Base-by-base conservation (phyloP, 768 basidiomycete species). In the Psilocybe tampanensis region DNA sequence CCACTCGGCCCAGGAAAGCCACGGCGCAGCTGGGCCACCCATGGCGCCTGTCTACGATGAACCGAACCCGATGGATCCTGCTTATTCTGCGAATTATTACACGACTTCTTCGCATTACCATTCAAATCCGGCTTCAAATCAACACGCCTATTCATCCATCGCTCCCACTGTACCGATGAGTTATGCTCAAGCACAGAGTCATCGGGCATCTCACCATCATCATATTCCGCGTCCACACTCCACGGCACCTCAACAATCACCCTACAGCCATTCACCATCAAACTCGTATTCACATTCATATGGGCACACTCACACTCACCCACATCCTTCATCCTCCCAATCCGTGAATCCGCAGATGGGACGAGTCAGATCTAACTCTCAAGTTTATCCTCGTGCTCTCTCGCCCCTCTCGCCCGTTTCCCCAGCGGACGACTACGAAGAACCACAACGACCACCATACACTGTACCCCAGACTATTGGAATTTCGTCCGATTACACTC, bases 301-400 rank as follows among this genome's bases (percentile, higher is more conserved):
- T n/a, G n/a, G n/a, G n/a, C n/a, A n/a, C n/a, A n/a, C n/a, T n/a
- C n/a, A n/a, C n/a, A n/a, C n/a, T 47, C 65, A 77, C 60, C 50
- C 72, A 15, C 78, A 80, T 55, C 69, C 66, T 15, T 66, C 71
- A 8, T 54, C 67, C 19, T 59, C 70, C 8, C 66, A 71, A n/a
- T 52, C 70, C 8, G 67, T 67, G n/a, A 67, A 68, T 53, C 61
- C 74, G 43, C 63, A 70, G 24, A 65, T 72, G 19, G 60, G 72
- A 32, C 74, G 76, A 47, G 69, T 74, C 21, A 75, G 76, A 47
- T 80, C 79, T 9, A 75, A 78, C 58, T 77, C 80, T n/a, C 77
- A 77, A 60, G 64, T 70, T 34, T 66, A 63, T 54, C 64, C 53
- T 60, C 66, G 47, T 56, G 57, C 49, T 32, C 68, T 47, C 53